Base-by-base conservation (phyloP, 768 basidiomycete species). In the Leccinellum albellum region DNA sequence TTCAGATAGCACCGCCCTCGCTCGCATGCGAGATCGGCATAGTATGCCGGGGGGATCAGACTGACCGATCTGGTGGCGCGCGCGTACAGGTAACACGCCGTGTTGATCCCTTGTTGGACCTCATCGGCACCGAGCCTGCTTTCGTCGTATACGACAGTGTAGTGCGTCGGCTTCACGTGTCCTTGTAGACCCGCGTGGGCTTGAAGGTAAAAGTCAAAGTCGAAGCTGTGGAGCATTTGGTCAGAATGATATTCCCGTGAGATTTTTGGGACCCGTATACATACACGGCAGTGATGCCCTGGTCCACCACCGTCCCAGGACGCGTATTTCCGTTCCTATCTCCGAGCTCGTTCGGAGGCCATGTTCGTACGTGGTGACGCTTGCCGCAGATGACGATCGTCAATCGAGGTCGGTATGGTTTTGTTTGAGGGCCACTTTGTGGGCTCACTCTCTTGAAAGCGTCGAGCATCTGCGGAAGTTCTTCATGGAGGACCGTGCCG, bases 41-140 rank as follows among this genome's bases (percentile, higher is more conserved):
- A 91, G 66, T 90, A 90, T 0, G 89, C 89, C 0, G 89, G 80
- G 0, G 91, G 89, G 12, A 91, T 78, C 23, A 93, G 75, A 66
- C 88, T 90, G 29, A 94, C 92, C 0, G 90, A 87, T 63, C 89
- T 87, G 3, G 90, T 94, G 1, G 91, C 90, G 4, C 91, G 82
- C 1, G 87, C 90, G 62, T 89, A 94, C 14, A 89, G 75, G 65
- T 91, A 92, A 62, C 84, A 84, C 14, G 78, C 71, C 53, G 83
- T 76, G 65, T 92, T 81, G 0, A 88, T 84, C 2, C 89, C 86
- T 57, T 84, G 77, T 66, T 94, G 91, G 12, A 92, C 74, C 15
- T 82, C 82, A 67, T 94, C 86, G 1, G 89, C 85, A 2, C 73
- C 73, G n/a, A 91, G 74, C 3, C 56, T 66, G 65, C 82, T 85